Conservation (phyloP, 1,284 basidiomycete genomes). For the Anthracocystis panici-leucophaei region DNA sequence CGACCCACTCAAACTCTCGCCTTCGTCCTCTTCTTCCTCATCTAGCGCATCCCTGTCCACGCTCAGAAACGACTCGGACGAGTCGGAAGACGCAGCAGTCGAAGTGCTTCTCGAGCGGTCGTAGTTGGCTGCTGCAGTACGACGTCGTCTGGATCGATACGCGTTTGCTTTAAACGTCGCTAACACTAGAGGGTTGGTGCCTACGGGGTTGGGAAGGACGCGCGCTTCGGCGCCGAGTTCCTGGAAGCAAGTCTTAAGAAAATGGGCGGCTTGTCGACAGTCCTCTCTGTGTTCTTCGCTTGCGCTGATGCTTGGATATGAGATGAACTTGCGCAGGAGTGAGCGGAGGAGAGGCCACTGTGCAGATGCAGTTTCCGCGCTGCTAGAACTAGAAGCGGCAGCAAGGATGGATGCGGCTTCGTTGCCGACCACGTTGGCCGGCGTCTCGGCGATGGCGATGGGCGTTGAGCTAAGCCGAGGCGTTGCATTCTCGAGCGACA, state of each 20-base stretch:
- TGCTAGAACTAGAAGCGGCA: not conserved
- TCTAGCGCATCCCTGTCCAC: slow-evolving; percentile 5
- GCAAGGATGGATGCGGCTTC: slow-evolving; percentile 19
- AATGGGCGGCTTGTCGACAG: slow-evolving; percentile 66
- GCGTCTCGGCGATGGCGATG: not conserved
- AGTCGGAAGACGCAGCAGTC: slow-evolving; percentile 15
- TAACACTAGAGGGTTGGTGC: slow-evolving; percentile 62
- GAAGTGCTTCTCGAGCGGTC: slow-evolving; percentile 27
- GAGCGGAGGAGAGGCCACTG: slow-evolving; percentile 72
- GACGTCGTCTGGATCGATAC: slow-evolving; percentile 20
- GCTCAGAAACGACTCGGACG: slow-evolving; percentile 21
- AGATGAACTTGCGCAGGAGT: slow-evolving; percentile 85
- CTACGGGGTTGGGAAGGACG: slow-evolving; percentile 47
- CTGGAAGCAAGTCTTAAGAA: slow-evolving; percentile 57
- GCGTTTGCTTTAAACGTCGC: slow-evolving; percentile 59
- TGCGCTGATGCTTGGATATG: slow-evolving; percentile 86
- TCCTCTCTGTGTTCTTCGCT: slow-evolving; percentile 80
- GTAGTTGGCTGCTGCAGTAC: slow-evolving; percentile 13
- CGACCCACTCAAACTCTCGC: slow-evolving; percentile 30
- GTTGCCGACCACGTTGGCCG: slow-evolving; percentile 5
- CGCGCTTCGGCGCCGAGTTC: slow-evolving; percentile 62
- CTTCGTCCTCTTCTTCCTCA: slow-evolving; percentile 12
- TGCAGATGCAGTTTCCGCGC: slow-evolving; percentile 8
- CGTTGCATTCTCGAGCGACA: slow-evolving; percentile 13
- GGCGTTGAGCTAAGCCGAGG: slow-evolving; percentile 21